These are phyloP conservation scores for Globisporangium solare DNA, from an alignment of 352 stramenopile species.

Conservation along the genomic window DNA sequence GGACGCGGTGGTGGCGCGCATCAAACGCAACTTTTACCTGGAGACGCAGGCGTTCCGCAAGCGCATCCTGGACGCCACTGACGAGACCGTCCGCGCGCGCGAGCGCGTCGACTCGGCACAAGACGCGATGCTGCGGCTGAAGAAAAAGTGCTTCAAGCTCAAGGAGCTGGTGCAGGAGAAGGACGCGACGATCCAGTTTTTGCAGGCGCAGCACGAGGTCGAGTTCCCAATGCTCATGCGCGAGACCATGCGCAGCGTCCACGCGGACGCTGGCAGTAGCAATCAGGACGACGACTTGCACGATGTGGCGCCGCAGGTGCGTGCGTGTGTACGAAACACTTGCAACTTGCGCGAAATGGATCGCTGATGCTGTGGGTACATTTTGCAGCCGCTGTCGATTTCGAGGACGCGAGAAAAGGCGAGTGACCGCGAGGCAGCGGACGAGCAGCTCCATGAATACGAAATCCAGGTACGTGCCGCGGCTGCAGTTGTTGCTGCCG, in stretches of 20 bases:
- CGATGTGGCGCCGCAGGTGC: background rate
- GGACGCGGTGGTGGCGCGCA: slow-evolving; percentile 30
- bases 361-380: background rate
- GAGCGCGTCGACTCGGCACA: slow-evolving; percentile 32
- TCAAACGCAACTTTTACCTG: slow-evolving; percentile 54
- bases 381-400: slow-evolving; percentile 30
- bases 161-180: slow-evolving; percentile 55
- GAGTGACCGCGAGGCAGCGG: slow-evolving; percentile 18
- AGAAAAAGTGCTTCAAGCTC: slow-evolving; percentile 54
- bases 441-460: slow-evolving; percentile 65
- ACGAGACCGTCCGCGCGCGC: slow-evolving; percentile 19
- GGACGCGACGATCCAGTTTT: slow-evolving; percentile 36
- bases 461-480: slow-evolving; percentile 56
- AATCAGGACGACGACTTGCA: slow-evolving; percentile 19
- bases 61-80: slow-evolving; percentile 27
- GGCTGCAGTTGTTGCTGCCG: no score
- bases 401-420: slow-evolving; percentile 33
- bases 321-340: no score
- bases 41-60: slow-evolving; percentile 47
- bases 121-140: slow-evolving; percentile 38
- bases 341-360: background rate
- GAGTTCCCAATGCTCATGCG: slow-evolving; percentile 49
- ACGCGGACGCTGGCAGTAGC: slow-evolving; percentile 13
- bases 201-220: slow-evolving; percentile 52
- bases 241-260: slow-evolving; percentile 59